phyloP scores from a whole-genome alignment of 805 yeast species.

The Millerozyma miso region DNA sequence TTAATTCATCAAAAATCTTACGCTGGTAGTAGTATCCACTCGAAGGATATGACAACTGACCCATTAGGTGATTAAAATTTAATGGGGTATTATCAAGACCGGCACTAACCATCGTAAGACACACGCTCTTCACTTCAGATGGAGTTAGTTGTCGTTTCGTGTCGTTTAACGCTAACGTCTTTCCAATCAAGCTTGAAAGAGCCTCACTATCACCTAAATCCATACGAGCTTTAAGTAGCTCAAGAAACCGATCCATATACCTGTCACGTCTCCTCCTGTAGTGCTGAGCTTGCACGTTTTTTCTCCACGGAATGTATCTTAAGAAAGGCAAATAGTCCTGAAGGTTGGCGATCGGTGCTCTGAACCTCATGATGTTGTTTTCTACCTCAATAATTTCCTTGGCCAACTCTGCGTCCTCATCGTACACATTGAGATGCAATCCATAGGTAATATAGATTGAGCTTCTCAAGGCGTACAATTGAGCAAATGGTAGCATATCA shows the following conservation, averaged over 20 bases:
- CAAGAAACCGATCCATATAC: constrained; percentile 41
- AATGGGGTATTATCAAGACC: constrained; percentile 72
- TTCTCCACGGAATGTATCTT: constrained; percentile 23
- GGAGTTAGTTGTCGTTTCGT: constrained; percentile 15
- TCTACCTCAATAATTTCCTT: constrained; percentile 54
- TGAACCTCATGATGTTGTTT: constrained; percentile 48
- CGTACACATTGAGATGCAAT: constrained; percentile 39
- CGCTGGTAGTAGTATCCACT: constrained; percentile 8
- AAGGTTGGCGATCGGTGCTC: constrained; percentile 54
- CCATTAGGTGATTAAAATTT: constrained; percentile 56
- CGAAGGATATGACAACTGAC: constrained; percentile 48
- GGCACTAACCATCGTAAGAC: constrained; percentile 75
- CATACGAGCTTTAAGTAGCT: constrained; percentile 11
- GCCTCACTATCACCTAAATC: constrained; percentile 21
- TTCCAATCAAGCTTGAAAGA: constrained; percentile 30
- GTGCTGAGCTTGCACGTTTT: constrained; percentile 10
- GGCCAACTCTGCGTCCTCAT: constrained; percentile 33
- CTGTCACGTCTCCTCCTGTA: constrained; percentile 41
- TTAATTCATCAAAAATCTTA: constrained; percentile 39
- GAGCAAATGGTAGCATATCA: constrained; percentile 39
- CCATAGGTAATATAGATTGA: constrained; percentile 55
- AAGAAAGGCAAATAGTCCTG: constrained; percentile 52
- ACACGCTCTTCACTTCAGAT: constrained; percentile 52
- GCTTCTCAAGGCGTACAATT: constrained; percentile 48
- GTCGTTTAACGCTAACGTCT: constrained; percentile 6